Conservation (phyloP, 352 stramenopile species). For the Blastocystis sp. region DNA sequence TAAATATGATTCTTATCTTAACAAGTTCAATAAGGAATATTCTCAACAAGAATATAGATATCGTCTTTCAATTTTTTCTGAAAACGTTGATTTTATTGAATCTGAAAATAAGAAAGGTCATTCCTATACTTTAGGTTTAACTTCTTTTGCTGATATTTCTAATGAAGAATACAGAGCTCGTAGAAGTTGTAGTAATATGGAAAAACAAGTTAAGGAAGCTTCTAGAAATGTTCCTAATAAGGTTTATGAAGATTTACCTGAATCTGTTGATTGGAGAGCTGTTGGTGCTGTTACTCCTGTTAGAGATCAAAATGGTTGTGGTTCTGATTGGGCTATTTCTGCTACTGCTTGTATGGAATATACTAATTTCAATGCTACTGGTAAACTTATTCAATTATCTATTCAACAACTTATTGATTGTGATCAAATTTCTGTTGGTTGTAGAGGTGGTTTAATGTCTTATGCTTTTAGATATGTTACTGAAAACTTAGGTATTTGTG, state of each 20-base stretch:
- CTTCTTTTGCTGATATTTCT: slow-evolving; percentile 77
- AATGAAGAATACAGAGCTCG: slow-evolving; percentile 83
- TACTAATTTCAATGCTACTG: slow-evolving; percentile 52
- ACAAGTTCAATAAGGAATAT: too few relatives aligned
- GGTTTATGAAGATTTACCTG: too few relatives aligned
- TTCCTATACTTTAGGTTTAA: slow-evolving; percentile 68
- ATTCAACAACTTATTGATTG: slow-evolving; percentile 66
- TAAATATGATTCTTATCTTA: too few relatives aligned
- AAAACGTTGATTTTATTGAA: too few relatives aligned
- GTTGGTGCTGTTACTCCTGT: slow-evolving; percentile 49
- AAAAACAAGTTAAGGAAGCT: too few relatives aligned
- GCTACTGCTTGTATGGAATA: slow-evolving; percentile 55
- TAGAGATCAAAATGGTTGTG: slow-evolving; percentile 70
- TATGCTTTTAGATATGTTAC: slow-evolving; percentile 62
- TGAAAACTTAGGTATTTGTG: slow-evolving; percentile 59
- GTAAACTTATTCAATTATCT: slow-evolving; percentile 54
- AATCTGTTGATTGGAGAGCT: slow-evolving; percentile 6
- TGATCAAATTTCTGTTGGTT: slow-evolving; percentile 59
- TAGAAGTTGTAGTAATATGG: too few relatives aligned
- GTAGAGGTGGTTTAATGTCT: slow-evolving; percentile 61
- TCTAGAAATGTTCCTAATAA: too few relatives aligned
- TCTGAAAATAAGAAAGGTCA: too few relatives aligned
- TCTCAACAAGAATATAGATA: too few relatives aligned
- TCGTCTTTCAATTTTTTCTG: too few relatives aligned
- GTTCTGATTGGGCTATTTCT: slow-evolving; percentile 69